These are phyloP conservation scores for Endocarpon pusillum DNA, from an alignment of 495 filamentous ascomycete species.

Conservation along the genomic window DNA sequence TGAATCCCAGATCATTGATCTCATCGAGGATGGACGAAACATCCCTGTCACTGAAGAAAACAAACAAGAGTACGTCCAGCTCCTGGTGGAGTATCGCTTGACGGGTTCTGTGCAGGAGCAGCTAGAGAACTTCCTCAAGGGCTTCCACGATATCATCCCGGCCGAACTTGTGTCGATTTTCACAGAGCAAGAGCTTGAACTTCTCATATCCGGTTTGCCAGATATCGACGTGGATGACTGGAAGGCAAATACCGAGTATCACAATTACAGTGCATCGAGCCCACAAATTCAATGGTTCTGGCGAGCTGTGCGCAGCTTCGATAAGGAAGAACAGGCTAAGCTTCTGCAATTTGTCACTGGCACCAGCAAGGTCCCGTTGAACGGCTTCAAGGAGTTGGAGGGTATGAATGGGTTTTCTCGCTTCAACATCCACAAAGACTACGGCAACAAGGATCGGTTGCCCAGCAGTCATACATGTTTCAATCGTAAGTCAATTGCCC, in stretches of 20 bases:
- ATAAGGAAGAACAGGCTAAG: conserved; percentile 97
- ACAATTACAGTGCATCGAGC: conserved; percentile 89
- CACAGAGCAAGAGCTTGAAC: conserved; percentile 93
- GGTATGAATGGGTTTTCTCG: conserved; percentile 97
- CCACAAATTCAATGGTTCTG: conserved; percentile 99
- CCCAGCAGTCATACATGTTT: conserved; percentile 98
- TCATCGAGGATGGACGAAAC: conserved; percentile 73
- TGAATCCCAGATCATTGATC: conserved; percentile 68
- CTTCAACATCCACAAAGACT: conserved; percentile 98
- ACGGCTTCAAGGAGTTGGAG: conserved; percentile 97
- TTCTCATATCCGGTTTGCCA: conserved; percentile 90
- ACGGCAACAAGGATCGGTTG: conserved; percentile 91
- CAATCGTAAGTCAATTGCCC: conserved; percentile 62
- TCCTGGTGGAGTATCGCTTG: conserved; percentile 86
- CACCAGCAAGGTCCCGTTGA: conserved; percentile 95
- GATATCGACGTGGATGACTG: conserved; percentile 98
- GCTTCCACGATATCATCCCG: conserved; percentile 98
- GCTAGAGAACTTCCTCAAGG: conserved; percentile 86
- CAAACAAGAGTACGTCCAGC: conserved; percentile 90
- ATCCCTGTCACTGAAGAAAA: conserved; percentile 94
- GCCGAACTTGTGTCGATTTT: conserved; percentile 92
- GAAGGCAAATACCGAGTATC: conserved; percentile 97
- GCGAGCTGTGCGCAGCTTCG: conserved; percentile 92
- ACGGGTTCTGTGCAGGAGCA: conserved; percentile 83
- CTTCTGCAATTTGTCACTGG: conserved; percentile 96